Conservation (phyloP, 495 filamentous ascomycete species). For the Neurospora pannonica region DNA sequence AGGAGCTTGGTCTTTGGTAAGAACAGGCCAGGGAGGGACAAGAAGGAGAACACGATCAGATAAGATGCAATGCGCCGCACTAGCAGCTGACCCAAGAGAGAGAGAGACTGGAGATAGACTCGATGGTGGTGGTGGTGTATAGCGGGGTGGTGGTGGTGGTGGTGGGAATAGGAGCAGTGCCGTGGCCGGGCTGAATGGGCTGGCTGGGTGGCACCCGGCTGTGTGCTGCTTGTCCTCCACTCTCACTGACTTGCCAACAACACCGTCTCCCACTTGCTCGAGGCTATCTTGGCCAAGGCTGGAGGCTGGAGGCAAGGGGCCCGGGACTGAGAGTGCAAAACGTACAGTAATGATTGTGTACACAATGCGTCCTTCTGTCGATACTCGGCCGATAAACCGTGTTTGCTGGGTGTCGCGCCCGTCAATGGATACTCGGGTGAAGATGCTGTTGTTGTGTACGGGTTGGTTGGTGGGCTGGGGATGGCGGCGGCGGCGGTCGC, state of each 20-base stretch:
- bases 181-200: not conserved
- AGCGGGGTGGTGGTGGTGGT: not conserved
- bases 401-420: not conserved
- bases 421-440: not conserved
- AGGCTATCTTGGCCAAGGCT: not conserved
- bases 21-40: not conserved
- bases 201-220: not conserved
- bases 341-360: not conserved
- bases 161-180: not conserved
- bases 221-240: not conserved
- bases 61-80: not conserved
- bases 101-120: not conserved
- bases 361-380: not conserved
- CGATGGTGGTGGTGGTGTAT: not conserved
- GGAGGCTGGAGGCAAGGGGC: not conserved
- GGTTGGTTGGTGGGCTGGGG: not conserved
- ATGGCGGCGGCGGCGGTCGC: not conserved
- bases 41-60: not conserved
- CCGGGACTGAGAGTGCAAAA: not conserved
- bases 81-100: not conserved
- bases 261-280: not conserved
- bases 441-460: not conserved
- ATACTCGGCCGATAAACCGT: not conserved
- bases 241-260: not conserved
- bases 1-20: not conserved